Evolutionary conservation across 2,329 filamentous ascomycete species (phyloP).

Genomic region (Thielaviopsis ethacetica): DNA sequence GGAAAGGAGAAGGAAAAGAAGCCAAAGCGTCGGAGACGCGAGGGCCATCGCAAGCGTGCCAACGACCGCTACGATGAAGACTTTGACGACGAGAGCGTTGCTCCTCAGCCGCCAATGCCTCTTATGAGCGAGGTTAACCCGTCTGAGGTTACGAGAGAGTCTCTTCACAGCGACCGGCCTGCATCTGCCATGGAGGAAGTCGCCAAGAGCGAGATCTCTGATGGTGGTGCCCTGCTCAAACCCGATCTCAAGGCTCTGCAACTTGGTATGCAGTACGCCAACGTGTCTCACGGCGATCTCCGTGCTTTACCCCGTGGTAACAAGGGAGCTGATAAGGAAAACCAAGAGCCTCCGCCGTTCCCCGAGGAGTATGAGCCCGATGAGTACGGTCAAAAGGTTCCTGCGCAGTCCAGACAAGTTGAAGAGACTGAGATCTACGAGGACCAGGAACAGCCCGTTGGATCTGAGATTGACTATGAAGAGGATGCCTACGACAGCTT

Average conservation of each 20-base stretch:
- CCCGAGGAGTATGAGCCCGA: slow-evolving; percentile 33
- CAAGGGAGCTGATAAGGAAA: slow-evolving; percentile 13
- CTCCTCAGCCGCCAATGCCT: slow-evolving; percentile 61
- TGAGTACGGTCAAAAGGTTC: slow-evolving; percentile 26
- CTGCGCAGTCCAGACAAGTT: slow-evolving; percentile 13
- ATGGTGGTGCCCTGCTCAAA: slow-evolving; percentile 26
- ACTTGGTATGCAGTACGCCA: slow-evolving; percentile 51
- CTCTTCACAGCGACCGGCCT: slow-evolving; percentile 63
- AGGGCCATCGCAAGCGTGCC: slow-evolving; percentile 30
- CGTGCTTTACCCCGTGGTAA: slow-evolving; percentile 34
- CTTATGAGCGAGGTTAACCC: slow-evolving; percentile 72
- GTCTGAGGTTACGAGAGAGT: slow-evolving; percentile 76
- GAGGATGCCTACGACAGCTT: slow-evolving; percentile 22
- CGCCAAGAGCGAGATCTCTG: slow-evolving; percentile 46
- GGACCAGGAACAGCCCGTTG: slow-evolving; percentile 21
- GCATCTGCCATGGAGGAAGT: slow-evolving; percentile 48
- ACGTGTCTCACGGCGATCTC: slow-evolving; percentile 43
- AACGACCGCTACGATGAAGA: slow-evolving; percentile 31
- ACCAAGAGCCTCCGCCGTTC: slow-evolving; percentile 17
- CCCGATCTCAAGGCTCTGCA: not conserved
- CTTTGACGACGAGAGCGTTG: slow-evolving; percentile 36
- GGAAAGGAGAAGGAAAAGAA: slow-evolving; percentile 6
- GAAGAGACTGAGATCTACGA: slow-evolving; percentile 26
- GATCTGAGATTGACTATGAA: slow-evolving; percentile 8
- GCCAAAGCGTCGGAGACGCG: slow-evolving; percentile 31